Evolutionary conservation across 192 early-diverging fungal genomes (phyloP), one percentile per base, ranked within the genome.

Genomic region (Backusella morwellensis): DNA sequence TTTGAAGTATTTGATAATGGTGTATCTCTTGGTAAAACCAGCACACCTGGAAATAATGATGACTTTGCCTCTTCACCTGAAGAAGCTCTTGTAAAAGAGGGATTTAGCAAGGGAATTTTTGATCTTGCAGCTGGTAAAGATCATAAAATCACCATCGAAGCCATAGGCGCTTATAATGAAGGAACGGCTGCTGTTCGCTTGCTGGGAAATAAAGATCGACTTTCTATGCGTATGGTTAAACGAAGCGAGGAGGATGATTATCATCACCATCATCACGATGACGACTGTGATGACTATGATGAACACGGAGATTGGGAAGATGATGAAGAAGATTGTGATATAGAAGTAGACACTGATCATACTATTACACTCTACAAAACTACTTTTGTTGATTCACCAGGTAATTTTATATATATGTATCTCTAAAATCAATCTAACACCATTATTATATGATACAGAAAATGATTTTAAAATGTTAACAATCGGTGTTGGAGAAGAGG

Each of bases 1-100:
- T 81, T 78, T 75, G 66, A 74, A 17, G 59, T 81, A 21, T 81
- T 74, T 21, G 80, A 81, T 35, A 81, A 81, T 29, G 77, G 69
- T 23, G 36, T 38, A 1, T 34, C 77, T 3, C 74, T 81, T 36
- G 80, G 80, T 38, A 38, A 34, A 11, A 78, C 76, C 0, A 56
- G 54, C 9, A 41, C 68, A 1, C 21, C 66, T 29, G 42, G 70
- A 26, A 69, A 66, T 1, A 17, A 6, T n/a, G 52, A 75, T 19
- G 76, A 68, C 15, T 81, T 38, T 66, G 80, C 80, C 54, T 72
- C 32, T 23, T 75, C 76, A 40, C 76, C 76, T 40, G 68, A 78
- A 52, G 80, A 77, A 14, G 80, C 80, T 34, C 67, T 81, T 29
- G 1, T 19, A 15, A 74, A 78, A 54, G 56, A 59, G 15, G 29